Conservation (phyloP, 768 basidiomycete species). For the Serendipita vermifera region DNA sequence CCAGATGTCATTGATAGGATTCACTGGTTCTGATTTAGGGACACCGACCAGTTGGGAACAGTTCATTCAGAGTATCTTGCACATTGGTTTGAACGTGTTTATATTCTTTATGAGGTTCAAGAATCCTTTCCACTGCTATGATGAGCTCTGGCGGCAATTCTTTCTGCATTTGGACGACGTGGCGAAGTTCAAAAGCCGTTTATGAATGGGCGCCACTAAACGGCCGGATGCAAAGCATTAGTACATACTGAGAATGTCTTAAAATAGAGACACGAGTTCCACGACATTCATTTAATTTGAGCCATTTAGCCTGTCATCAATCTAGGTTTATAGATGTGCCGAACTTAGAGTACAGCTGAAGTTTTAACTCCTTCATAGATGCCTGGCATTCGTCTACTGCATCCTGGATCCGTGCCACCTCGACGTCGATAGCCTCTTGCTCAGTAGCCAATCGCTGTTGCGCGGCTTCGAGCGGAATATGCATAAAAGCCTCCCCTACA, state of each 20-base stretch:
- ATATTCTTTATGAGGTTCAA: constrained; percentile 41
- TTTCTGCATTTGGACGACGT: background rate
- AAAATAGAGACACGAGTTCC: too few relatives aligned
- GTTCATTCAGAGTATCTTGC: constrained; percentile 37
- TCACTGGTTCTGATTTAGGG: background rate
- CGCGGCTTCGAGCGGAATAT: constrained; percentile 57
- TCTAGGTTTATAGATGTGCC: constrained; percentile 88
- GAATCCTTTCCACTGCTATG: constrained; percentile 54
- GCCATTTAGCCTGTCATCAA: too few relatives aligned
- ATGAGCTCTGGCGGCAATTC: constrained; percentile 56
- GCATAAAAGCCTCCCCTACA: constrained; percentile 80
- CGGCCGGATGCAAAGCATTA: too few relatives aligned
- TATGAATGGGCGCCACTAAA: too few relatives aligned
- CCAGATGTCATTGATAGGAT: constrained; percentile 8
- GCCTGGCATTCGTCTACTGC: constrained; percentile 53
- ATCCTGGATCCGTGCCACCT: constrained; percentile 37
- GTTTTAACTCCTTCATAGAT: constrained; percentile 71
- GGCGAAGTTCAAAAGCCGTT: background rate
- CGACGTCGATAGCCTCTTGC: constrained; percentile 42
- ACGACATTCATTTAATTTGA: constrained; percentile 15
- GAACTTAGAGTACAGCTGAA: constrained; percentile 77
- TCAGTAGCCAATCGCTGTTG: constrained; percentile 59
- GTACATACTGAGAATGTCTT: too few relatives aligned
- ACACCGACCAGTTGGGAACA: constrained; percentile 66
- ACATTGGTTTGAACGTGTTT: constrained; percentile 24